Base-by-base conservation (phyloP, 306 rosid species). In the Rubus idaeus region DNA sequence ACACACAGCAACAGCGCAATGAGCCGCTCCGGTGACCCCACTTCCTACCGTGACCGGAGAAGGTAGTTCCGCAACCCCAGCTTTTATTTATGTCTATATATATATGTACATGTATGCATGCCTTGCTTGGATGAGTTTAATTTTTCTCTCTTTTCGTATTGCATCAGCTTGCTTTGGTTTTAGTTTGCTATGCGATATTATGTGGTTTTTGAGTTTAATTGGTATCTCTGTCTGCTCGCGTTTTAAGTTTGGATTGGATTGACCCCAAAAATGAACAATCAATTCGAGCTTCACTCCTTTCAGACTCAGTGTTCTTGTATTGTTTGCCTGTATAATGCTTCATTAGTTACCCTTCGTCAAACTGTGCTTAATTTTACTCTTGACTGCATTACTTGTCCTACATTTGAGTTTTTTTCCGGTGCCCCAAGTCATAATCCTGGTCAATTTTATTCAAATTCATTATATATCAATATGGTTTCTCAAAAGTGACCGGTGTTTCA, bases 11-110 rank as follows among this genome's bases (percentile, higher is more conserved):
- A 53, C 78, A 3, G 35, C 74, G 69, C 51, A 84, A 95, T 92
- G 97, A 95, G 98, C 84, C 98, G 97, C 89, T 86, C 96, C 84
- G 91, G 87, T 60, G 99, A 95, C 92, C 97, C 99, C 52, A 51
- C 90, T 64, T 91, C 99, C 45, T 95, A 92, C 78, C 97, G 98
- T 57, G 96, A 92, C 78, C 96, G 99, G 10, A 85, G 88, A 82
- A 92, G 94, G 99, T 95, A 89, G 30, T n/a, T 44, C 20, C 30
- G 20, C 39, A n/a, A 56, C 17, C 49, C 11, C 21, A 16, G 30
- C 26, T 60, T 12, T 60, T 39, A 45, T 0, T 0, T 49, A 14
- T 70, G 0, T 35, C 14, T 50, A 6, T 16, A 26, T 26, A 26
- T n/a, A n/a, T n/a, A n/a, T n/a, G n/a, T 26, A 26, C 30, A 26